A percentile compares a stretch with the other conserved stretches of the same genome.
Evolutionary conservation across 257 asterid species (phyloP).

Genomic region (Vinca minor): DNA sequence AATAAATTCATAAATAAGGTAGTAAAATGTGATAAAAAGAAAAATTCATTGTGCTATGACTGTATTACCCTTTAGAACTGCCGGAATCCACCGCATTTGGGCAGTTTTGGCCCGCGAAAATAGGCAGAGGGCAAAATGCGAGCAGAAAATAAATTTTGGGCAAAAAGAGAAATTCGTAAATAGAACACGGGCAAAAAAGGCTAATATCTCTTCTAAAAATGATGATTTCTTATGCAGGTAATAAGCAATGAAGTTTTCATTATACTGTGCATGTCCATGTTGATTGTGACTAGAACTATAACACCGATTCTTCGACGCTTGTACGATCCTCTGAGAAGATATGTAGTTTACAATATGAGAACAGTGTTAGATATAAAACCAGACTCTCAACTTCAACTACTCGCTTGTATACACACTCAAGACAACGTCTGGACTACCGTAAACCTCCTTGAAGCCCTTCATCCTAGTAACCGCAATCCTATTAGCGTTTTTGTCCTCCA

Average conservation of each 20-base stretch:
- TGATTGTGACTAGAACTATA: constrained; percentile 15
- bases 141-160: no score
- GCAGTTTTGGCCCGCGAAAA: no score
- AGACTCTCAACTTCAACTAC: constrained; percentile 22
- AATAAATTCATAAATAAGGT: no score
- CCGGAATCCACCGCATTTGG: no score
- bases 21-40: no score
- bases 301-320: constrained; percentile 20
- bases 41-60: no score
- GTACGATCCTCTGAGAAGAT: constrained; percentile 24
- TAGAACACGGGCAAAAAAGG: no score
- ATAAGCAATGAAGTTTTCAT: constrained; percentile 22
- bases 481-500: constrained; percentile 24
- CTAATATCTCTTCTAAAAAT: no score
- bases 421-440: constrained; percentile 23
- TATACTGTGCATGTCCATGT: constrained; percentile 25
- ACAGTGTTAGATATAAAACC: constrained; percentile 22
- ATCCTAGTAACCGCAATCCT: constrained; percentile 22
- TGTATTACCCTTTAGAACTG: no score
- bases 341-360: constrained; percentile 16
- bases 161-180: no score
- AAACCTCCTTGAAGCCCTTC: constrained; percentile 27
- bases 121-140: no score
- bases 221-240: constrained; percentile 20
- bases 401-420: constrained; percentile 31